Conservation (phyloP, 2,329 filamentous ascomycete genomes). For the Colletotrichum karsti region DNA sequence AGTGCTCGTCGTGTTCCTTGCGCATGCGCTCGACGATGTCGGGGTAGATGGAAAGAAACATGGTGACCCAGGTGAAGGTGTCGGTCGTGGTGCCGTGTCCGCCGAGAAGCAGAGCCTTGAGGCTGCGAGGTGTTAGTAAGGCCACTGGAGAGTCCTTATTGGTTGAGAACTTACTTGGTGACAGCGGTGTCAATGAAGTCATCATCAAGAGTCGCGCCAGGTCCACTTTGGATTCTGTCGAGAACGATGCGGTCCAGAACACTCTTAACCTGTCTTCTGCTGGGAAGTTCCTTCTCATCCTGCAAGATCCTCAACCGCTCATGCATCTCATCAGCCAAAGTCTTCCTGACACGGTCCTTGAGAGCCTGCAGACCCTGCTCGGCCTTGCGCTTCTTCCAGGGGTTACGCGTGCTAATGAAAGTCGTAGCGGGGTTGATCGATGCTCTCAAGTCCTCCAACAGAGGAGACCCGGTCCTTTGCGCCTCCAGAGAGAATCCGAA, state of each 20-base stretch:
- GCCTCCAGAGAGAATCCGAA: slow-evolving; percentile 31
- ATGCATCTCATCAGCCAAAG: slow-evolving; percentile 11
- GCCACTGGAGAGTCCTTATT: rapidly evolving
- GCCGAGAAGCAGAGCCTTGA: slow-evolving; percentile 37
- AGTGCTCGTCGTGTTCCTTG: slow-evolving; percentile 34
- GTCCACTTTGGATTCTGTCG: slow-evolving; percentile 28
- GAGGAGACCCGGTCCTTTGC: slow-evolving; percentile 28
- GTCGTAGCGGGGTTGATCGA: slow-evolving; percentile 23
- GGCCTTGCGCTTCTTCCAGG: slow-evolving; percentile 20
- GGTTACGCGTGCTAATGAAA: slow-evolving; percentile 17
- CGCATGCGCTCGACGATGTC: slow-evolving; percentile 29
- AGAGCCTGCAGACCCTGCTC: slow-evolving; percentile 5
- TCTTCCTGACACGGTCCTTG: slow-evolving; percentile 11
- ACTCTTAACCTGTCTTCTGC: slow-evolving; percentile 29
- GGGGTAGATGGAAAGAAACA: slow-evolving; percentile 34
- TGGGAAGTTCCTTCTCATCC: slow-evolving; percentile 29
- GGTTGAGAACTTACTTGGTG: slow-evolving; percentile 4
- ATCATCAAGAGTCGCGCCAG: slow-evolving; percentile 21
- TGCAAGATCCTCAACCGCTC: slow-evolving; percentile 14
- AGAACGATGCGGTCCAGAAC: slow-evolving; percentile 35
- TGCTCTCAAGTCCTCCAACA: slow-evolving; percentile 29
- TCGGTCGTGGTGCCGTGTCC: slow-evolving; percentile 36
- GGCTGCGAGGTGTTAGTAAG: slow-evolving; percentile 20
- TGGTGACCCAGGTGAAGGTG: slow-evolving; percentile 28
- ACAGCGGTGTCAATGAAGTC: slow-evolving; percentile 33